Base-by-base conservation (phyloP, 768 basidiomycete genomes). In the Galerina sulciceps region DNA sequence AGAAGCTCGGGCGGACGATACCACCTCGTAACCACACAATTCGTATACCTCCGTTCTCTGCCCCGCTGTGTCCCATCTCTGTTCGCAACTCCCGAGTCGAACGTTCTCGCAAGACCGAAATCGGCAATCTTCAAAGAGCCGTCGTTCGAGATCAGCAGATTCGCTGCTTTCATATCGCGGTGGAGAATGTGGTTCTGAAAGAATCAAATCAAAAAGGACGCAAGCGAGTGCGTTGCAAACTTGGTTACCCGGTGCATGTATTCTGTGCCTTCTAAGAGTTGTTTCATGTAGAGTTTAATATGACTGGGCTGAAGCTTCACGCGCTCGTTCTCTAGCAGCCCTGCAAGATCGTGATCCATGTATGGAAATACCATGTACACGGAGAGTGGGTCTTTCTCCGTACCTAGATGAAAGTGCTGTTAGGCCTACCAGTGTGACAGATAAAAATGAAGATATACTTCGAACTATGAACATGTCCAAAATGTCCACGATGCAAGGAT, bases 321-420 rank as follows among this genome's bases (percentile, higher is more conserved):
- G 23, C 90, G 84, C 59, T 92, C 89, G 69, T 99, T 98, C 73
- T 96, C 93, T 59, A 99, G 76, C 38, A 99, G 73, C 2, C 97
- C 97, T 2, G 96, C 94, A 10, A 99, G 85, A 74, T 99, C 97
- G 67, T 99, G 96, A 67, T 99, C 97, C 97, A 99, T 99, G 75
- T 98, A 99, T 0, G 97, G 97, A 68, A 99, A 99, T 41, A 98
- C 96, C 94, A 99, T 97, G 75, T 93, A 97, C 13, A 98, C 93
- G 4, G 92, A 93, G 53, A 93, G 76, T 22, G 90, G 86, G 45
- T 88, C 86, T 60, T 84, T 86, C 10, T 81, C 84, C 58, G 80
- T 89, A 69, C 89, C 88, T 89, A 61, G 43, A 14, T 34, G 35
- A 20, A 17, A 49, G n/a, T 22, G 53, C 52, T 46, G 54, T 46